These are phyloP conservation scores for Handroanthus guayacan DNA, from an alignment of 257 asterid species.

Conservation along the genomic window DNA sequence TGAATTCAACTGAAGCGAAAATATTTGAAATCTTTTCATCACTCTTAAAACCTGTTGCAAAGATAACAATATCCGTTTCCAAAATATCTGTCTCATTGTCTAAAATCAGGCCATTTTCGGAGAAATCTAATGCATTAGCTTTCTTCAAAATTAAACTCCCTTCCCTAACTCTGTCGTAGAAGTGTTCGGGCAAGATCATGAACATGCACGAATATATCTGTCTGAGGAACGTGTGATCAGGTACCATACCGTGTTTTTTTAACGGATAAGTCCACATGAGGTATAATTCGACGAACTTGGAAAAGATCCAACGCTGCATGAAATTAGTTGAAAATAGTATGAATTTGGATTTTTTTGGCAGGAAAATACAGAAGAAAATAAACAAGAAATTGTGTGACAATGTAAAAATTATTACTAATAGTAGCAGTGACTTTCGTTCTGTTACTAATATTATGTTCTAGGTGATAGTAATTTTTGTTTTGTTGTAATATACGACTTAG, in stretches of 20 bases:
- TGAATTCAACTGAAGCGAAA: slow-evolving; percentile 50
- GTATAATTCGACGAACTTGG: slow-evolving; percentile 52
- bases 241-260: slow-evolving; percentile 53
- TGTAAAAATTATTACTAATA: no score
- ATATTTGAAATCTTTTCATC: slow-evolving; percentile 53
- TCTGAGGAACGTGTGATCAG: slow-evolving; percentile 51
- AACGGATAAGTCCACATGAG: slow-evolving; percentile 68
- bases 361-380: no score
- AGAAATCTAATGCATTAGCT: slow-evolving; percentile 38
- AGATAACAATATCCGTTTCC: slow-evolving; percentile 55
- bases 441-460: no score
- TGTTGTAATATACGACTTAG: no score
- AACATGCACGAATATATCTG: slow-evolving; percentile 63
- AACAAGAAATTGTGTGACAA: no score
- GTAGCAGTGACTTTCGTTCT: no score
- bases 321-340: neutral
- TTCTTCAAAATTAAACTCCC: slow-evolving; percentile 58
- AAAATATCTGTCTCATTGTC: slow-evolving; percentile 25
- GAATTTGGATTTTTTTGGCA: neutral
- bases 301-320: slow-evolving; percentile 56
- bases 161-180: slow-evolving; percentile 55
- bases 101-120: slow-evolving; percentile 45
- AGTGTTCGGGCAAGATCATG: slow-evolving; percentile 55
- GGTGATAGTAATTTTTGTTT: no score
- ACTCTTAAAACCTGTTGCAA: slow-evolving; percentile 67